Evolutionary conservation across 345 rosid genomes (phyloP).

Genomic region (Syzygium oleosum): DNA sequence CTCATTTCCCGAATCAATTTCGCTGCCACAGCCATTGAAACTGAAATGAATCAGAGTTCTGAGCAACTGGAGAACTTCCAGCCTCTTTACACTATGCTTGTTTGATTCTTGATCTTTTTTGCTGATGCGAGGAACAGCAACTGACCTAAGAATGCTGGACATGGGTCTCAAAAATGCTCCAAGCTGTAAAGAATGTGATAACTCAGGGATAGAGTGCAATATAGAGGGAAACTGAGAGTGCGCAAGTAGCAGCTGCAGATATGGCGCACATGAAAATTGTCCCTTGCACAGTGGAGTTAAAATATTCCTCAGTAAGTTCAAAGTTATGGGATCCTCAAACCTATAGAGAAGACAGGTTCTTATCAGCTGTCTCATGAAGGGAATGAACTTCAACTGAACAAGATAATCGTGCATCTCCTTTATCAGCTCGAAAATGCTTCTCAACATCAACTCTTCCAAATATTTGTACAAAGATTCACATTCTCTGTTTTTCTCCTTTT

Average conservation of each 20-base stretch:
- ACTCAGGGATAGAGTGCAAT: conserved; percentile 30
- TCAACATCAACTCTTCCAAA: conserved; percentile 64
- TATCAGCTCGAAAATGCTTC: conserved; percentile 42
- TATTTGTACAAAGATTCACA: conserved; percentile 40
- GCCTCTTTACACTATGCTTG: conserved; percentile 22
- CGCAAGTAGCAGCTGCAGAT: conserved; percentile 62
- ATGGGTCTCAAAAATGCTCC: conserved; percentile 56
- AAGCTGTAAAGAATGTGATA: conserved; percentile 22
- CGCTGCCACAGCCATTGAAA: conserved; percentile 1
- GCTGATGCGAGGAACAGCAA: conserved; percentile 23
- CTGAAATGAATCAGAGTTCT: conserved; percentile 37
- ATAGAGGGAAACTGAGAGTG: conserved; percentile 75
- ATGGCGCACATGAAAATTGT: conserved; percentile 34
- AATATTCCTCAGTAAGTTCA: conserved; percentile 42
- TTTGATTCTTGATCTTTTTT: conserved; percentile 19
- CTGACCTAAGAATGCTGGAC: conserved; percentile 65
- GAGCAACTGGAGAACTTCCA: conserved; percentile 69
- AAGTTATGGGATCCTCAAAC: conserved; percentile 62
- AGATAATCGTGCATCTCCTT: conserved; percentile 42
- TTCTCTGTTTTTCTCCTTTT: conserved; percentile 14
- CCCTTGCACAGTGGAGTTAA: conserved; percentile 46
- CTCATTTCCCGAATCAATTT: conserved; percentile 30
- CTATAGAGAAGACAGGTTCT: conserved; percentile 62
- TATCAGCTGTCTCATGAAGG: conserved; percentile 62
- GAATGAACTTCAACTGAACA: conserved; percentile 40